These are phyloP conservation scores for Vanderwaltozyma polyspora DNA, from an alignment of 805 yeast species.

Conservation along the genomic window DNA sequence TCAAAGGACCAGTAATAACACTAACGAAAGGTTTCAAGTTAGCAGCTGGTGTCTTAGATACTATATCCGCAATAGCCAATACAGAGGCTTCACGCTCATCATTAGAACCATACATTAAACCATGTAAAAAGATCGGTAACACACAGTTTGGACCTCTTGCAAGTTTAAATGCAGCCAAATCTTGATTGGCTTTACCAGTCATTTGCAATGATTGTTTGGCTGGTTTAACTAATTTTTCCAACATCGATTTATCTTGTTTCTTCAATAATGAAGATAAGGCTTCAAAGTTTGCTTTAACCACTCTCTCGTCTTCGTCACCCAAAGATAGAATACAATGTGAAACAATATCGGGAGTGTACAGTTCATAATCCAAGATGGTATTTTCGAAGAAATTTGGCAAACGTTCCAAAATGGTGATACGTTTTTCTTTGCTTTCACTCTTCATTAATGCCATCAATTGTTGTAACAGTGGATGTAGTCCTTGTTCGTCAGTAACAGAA, in stretches of 20 bases:
- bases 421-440: conserved; percentile 56
- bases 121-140: conserved; percentile 86
- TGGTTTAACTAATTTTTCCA: conserved; percentile 73
- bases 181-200: conserved; percentile 52
- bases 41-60: conserved; percentile 75
- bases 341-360: conserved; percentile 67
- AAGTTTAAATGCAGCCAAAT: conserved; percentile 57
- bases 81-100: conserved; percentile 83
- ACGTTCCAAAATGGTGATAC: conserved; percentile 53
- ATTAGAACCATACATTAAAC: conserved; percentile 83
- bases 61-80: conserved; percentile 75
- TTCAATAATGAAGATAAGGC: conserved; percentile 57
- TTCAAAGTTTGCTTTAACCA: conserved; percentile 54
- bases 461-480: conserved; percentile 74
- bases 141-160: conserved; percentile 82
- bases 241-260: conserved; percentile 60
- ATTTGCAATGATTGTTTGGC: conserved; percentile 60
- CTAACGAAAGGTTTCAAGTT: conserved; percentile 82
- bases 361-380: conserved; percentile 56
- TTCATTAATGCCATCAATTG: conserved; percentile 67
- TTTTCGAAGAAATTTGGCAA: conserved; percentile 60
- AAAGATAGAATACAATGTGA: conserved; percentile 57
- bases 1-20: conserved; percentile 89
- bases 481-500: conserved; percentile 66
- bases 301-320: conserved; percentile 53